Conservation (phyloP, 2,329 filamentous ascomycete genomes). For the Talaromyces verruculosus region DNA sequence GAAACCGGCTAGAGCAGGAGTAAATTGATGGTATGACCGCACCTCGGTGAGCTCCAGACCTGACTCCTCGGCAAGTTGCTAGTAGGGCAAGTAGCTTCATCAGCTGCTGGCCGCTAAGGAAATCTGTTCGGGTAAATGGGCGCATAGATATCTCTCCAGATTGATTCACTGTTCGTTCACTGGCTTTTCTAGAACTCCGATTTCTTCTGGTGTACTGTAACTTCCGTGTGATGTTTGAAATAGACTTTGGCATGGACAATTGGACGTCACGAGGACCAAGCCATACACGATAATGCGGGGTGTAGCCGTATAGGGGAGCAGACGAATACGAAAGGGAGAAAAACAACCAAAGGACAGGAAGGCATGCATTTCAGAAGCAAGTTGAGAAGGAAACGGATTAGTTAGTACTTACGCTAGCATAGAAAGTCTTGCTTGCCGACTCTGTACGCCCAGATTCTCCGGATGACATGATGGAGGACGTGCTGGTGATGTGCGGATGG, state of each 20-base stretch:
- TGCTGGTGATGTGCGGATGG: not conserved
- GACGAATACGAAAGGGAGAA: not conserved
- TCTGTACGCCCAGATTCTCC: constrained; percentile 31
- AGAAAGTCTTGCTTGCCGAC: constrained; percentile 38
- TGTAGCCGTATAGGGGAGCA: not conserved
- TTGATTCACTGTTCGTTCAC: not conserved
- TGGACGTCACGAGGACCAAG: not conserved
- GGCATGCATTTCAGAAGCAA: not conserved
- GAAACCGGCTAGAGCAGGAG: constrained; percentile 15
- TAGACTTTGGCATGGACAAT: not conserved
- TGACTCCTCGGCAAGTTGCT: constrained; percentile 7
- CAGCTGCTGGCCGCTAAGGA: not conserved
- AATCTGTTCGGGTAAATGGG: constrained; percentile 14
- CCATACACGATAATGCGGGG: not conserved
- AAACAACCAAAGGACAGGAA: not conserved
- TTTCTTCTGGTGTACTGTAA: not conserved
- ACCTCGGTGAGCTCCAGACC: constrained; percentile 7
- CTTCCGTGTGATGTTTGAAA: not conserved
- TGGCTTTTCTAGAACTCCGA: not conserved
- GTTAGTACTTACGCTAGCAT: constrained; percentile 35
- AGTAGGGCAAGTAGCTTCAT: not conserved
- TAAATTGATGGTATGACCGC: not conserved
- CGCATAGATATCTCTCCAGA: not conserved
- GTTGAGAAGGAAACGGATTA: constrained; percentile 10
- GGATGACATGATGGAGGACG: constrained; percentile 30